Percentiles rank a stretch among this genome's conserved stretches.
These are phyloP conservation scores for Aegilops tauschii DNA, from an alignment of 176 grass and related monocot species.

Conservation along the genomic window DNA sequence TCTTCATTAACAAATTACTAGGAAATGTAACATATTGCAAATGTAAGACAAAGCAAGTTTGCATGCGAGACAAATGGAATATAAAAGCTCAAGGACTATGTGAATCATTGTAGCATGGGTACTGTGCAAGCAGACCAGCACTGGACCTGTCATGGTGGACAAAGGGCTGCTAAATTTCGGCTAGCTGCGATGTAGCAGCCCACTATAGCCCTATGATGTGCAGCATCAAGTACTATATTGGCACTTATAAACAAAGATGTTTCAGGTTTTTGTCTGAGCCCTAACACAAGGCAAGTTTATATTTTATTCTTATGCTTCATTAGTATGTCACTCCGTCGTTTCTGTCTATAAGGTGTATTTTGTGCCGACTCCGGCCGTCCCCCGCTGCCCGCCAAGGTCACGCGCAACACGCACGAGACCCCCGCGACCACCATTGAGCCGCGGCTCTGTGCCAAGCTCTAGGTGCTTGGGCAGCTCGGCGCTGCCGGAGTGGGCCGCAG, in stretches of 20 bases:
- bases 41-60: slow-evolving; percentile 9
- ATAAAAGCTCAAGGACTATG: neutral
- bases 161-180: neutral
- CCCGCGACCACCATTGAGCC: too few relatives aligned
- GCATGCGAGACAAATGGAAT: neutral
- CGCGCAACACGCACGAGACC: too few relatives aligned
- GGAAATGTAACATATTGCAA: slow-evolving; percentile 21
- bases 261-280: neutral
- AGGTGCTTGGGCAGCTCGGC: too few relatives aligned
- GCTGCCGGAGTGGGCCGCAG: too few relatives aligned
- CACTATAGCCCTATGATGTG: neutral
- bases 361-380: too few relatives aligned
- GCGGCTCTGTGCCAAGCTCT: too few relatives aligned
- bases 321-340: neutral
- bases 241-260: slow-evolving; percentile 13
- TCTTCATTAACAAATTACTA: neutral
- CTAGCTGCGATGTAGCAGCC: neutral
- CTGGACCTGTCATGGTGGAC: neutral
- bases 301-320: neutral
- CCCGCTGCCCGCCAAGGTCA: too few relatives aligned
- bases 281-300: neutral
- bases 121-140: neutral
- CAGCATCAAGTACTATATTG: neutral
- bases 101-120: neutral
- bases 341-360: slow-evolving; percentile 8